Evolutionary conservation across 495 filamentous ascomycete genomes (phyloP), one percentile per base, ranked within the genome.

Genomic region (Neurospora sp.): DNA sequence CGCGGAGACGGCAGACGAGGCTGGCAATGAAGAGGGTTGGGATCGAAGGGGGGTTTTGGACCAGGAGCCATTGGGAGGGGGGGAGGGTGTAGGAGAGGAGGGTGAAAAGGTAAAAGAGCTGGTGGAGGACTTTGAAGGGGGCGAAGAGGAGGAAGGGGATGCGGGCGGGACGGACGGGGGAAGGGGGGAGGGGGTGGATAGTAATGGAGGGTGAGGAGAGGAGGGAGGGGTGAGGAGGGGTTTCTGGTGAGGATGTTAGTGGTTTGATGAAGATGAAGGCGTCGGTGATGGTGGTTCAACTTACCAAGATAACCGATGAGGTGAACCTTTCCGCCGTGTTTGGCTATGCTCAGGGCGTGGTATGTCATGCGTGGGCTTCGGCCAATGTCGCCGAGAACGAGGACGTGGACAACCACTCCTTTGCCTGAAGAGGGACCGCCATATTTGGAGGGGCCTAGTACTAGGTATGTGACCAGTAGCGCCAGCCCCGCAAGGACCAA

Each of bases 321-420:
- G 77, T 94, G 89, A 18, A 97, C 96, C 40, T 86, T 84, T 1
- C 89, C 92, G 42, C 93, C 93, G 74, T 93, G 90, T 75, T 89
- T 92, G 31, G 95, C 94, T 79, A 98, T 90, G 79, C 95, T 98
- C 74, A 97, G 81, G 27, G 94, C 94, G 88, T 99, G 96, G 79
- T 99, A 98, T 81, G 98, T 96, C 96, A 99, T 99, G 73, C 96
- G 92, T 35, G 96, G 96, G 80, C 94, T 97, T 41, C 94, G 89
- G 35, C 96, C 96, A 81, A 99, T 96, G 78, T 99, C 96, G 16
- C 96, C 96, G n/a, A 99, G 87, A 48, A 99, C 96, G n/a, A 98
- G 86, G 41, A 99, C 88, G 78, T 97, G 93, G 37, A 92, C 86
- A 31, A 85, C 82, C 10, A 72, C 44, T 37, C 75, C 76, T 12